A percentile compares a stretch with the other conserved stretches of the same genome.
Conservation (phyloP, 2,329 filamentous ascomycete species). For the Lachnellula hyalina region DNA sequence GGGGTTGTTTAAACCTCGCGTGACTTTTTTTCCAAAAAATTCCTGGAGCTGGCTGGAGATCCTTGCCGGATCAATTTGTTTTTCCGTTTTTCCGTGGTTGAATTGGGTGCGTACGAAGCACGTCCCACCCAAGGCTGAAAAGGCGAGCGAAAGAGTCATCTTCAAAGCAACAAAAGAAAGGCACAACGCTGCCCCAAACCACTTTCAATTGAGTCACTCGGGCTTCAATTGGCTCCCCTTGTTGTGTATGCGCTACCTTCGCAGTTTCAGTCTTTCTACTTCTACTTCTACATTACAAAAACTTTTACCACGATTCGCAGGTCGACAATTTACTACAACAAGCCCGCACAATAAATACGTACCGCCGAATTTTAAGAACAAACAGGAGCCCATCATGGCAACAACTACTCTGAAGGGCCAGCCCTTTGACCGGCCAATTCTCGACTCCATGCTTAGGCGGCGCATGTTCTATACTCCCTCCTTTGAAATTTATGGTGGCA, state of each 20-base stretch:
- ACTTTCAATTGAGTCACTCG: conserved; percentile 15
- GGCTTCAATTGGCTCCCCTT: conserved; percentile 23
- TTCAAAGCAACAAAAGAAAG: not conserved
- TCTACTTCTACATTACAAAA: conserved; percentile 9
- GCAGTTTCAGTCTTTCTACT: conserved; percentile 34
- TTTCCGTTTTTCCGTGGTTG: too few relatives aligned
- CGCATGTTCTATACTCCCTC: conserved; percentile 92
- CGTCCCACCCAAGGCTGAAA: not conserved
- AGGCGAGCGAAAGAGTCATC: not conserved
- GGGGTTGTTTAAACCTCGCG: not conserved
- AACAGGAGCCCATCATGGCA: conserved; percentile 42
- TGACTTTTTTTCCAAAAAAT: conserved; percentile 1
- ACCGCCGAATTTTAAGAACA: conserved; percentile 30
- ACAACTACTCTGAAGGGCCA: conserved; percentile 82
- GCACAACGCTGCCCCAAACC: not conserved
- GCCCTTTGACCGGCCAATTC: conserved; percentile 73
- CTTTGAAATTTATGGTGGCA: conserved; percentile 92
- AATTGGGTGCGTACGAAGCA: too few relatives aligned
- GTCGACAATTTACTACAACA: conserved; percentile 37
- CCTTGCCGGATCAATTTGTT: too few relatives aligned
- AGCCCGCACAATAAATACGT: conserved; percentile 31
- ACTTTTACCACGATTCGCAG: conserved; percentile 12
- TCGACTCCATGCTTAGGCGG: conserved; percentile 82
- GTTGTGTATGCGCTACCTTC: conserved; percentile 36
- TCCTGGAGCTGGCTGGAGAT: too few relatives aligned